A percentile compares a stretch with the other conserved stretches of the same genome.
Evolutionary conservation across 2,329 filamentous ascomycete species (phyloP).

Genomic region (Bipolaris oryzae): DNA sequence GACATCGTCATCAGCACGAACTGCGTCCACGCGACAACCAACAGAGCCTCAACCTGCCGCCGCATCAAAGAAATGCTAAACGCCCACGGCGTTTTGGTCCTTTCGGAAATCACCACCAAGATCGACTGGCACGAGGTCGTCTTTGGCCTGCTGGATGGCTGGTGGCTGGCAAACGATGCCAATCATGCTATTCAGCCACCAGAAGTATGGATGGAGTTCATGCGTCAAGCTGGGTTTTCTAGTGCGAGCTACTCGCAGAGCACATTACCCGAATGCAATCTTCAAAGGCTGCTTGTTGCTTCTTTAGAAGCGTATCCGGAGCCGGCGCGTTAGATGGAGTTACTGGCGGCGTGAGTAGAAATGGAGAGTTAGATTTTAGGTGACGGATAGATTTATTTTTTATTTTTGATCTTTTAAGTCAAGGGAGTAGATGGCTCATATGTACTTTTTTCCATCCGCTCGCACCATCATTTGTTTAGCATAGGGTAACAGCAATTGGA

Average conservation of each 20-base stretch:
- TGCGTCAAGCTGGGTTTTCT: slow-evolving; percentile 14
- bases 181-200: slow-evolving; percentile 11
- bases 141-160: slow-evolving; percentile 33
- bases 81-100: slow-evolving; percentile 17
- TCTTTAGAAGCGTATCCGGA: slow-evolving; percentile 6
- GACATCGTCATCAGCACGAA: slow-evolving; percentile 26
- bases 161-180: slow-evolving; percentile 29
- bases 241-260: slow-evolving; percentile 12
- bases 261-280: slow-evolving; percentile 6
- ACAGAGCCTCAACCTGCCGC: slow-evolving; percentile 5
- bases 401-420: too few relatives aligned
- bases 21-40: slow-evolving; percentile 31
- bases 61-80: slow-evolving; percentile 17
- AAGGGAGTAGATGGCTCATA: too few relatives aligned
- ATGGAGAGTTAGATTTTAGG: neutral
- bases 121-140: slow-evolving; percentile 26
- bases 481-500: too few relatives aligned
- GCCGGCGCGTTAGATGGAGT: slow-evolving; percentile 1
- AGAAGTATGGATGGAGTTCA: slow-evolving; percentile 14
- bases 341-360: neutral
- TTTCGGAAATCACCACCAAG: slow-evolving; percentile 22
- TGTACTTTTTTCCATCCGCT: too few relatives aligned
- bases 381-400: too few relatives aligned
- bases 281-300: slow-evolving; percentile 9
- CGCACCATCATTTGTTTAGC: too few relatives aligned